Evolutionary conservation across 2,329 filamentous ascomycete genomes (phyloP).

Genomic region (Hymenoscyphus repandus): DNA sequence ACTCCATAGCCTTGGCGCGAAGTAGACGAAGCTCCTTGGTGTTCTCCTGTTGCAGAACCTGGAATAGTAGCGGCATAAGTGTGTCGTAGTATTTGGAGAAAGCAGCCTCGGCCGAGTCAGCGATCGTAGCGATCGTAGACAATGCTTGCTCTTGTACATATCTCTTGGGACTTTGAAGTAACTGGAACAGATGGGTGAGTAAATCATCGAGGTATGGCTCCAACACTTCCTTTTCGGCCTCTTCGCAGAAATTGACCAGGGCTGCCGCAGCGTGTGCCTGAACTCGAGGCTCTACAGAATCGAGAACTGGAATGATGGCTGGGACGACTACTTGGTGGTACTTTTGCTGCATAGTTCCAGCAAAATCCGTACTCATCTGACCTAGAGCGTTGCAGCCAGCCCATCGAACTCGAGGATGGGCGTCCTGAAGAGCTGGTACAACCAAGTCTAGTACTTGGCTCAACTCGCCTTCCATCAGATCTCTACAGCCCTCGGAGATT

Average conservation of each 20-base stretch:
- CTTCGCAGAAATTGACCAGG: constrained; percentile 97
- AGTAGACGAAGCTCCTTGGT: constrained; percentile 90
- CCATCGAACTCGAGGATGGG: constrained; percentile 91
- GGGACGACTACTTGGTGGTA: constrained; percentile 84
- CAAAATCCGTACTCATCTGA: constrained; percentile 99
- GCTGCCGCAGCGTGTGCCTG: constrained; percentile 97
- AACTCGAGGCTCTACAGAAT: constrained; percentile 85
- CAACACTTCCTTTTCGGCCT: constrained; percentile 85
- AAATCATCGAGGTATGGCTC: constrained; percentile 92
- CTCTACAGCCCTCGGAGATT: constrained; percentile 94
- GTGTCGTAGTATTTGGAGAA: constrained; percentile 95
- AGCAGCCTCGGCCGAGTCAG: constrained; percentile 93
- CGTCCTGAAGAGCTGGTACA: constrained; percentile 83
- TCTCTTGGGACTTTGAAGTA: constrained; percentile 86
- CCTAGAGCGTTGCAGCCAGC: constrained; percentile 97
- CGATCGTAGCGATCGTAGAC: constrained; percentile 96
- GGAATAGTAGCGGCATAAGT: constrained; percentile 90
- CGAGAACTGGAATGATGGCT: constrained; percentile 86
- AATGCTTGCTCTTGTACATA: constrained; percentile 97
- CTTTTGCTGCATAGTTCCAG: constrained; percentile 94
- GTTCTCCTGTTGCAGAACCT: constrained; percentile 81
- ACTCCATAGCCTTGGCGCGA: constrained; percentile 98
- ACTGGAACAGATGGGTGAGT: constrained; percentile 75
- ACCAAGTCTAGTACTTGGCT: constrained; percentile 92
- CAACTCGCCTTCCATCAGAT: constrained; percentile 91